phyloP scores from a whole-genome alignment of 2,329 filamentous ascomycete genomes.

The Aspergillus quadrilineatus region DNA sequence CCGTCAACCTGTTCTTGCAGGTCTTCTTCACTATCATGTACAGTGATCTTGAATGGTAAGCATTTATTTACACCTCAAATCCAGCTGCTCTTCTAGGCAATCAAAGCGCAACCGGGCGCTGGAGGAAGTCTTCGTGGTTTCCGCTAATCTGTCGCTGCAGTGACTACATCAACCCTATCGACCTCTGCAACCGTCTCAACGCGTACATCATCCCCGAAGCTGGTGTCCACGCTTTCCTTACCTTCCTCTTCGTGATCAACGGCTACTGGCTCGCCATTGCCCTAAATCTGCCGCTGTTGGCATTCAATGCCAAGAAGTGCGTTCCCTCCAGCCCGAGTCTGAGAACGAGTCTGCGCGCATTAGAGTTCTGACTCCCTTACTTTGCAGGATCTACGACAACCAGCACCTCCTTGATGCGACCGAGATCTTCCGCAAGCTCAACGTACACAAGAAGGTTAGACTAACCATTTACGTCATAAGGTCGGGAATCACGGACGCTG shows the following conservation, averaged over 20 bases:
- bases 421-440: slow-evolving; percentile 98
- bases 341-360: background rate
- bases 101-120: background rate
- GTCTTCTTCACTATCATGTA: slow-evolving; percentile 99
- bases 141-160: slow-evolving; percentile 47
- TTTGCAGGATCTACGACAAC: slow-evolving; percentile 84
- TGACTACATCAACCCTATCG: slow-evolving; percentile 99
- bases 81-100: background rate
- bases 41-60: slow-evolving; percentile 97
- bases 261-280: slow-evolving; percentile 95
- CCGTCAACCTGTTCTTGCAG: slow-evolving; percentile 98
- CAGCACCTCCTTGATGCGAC: slow-evolving; percentile 95
- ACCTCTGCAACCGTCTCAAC: slow-evolving; percentile 99
- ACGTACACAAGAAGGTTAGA: slow-evolving; percentile 94
- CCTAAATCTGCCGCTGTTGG: slow-evolving; percentile 86
- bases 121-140: slow-evolving; percentile 3
- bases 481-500: slow-evolving; percentile 9
- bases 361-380: slow-evolving; percentile 22
- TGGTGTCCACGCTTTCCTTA: slow-evolving; percentile 93
- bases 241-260: slow-evolving; percentile 94
- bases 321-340: slow-evolving; percentile 38
- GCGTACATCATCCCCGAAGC: slow-evolving; percentile 99
- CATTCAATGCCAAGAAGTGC: slow-evolving; percentile 97
- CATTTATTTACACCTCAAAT: background rate
- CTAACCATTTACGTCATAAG: slow-evolving; percentile 10